Base-by-base conservation (phyloP, 352 stramenopile genomes). In the Globisporangium takayamanum region DNA sequence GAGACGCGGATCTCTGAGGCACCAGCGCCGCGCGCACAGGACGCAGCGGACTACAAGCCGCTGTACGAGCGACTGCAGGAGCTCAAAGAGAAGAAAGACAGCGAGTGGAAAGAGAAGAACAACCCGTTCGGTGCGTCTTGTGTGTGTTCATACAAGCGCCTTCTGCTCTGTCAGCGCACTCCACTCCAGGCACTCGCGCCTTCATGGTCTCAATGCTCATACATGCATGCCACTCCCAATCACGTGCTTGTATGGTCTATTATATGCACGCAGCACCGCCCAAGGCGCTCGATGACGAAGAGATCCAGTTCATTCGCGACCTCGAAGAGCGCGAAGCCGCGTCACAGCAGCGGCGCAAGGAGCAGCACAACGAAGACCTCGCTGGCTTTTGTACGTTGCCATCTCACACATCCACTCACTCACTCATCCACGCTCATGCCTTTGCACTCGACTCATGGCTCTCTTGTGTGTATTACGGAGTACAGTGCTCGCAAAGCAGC, bases 41-140 rank as follows among this genome's bases (percentile, higher is more conserved):
- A 87, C 37, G 63, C 64, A 1, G 57, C 59, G 15, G 72, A 74
- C 44, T 92, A 88, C 64, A 84, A 84, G 36, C 83, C 85, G 26
- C 67, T 95, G 37, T 93, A 89, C 53, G 85, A 95, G 42, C 83
- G 84, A 2, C 69, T 95, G 14, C 79, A 93, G 62, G 83, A 93
- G 51, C 76, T 77, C 45, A 81, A 78, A 25, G 79, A 92, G 30
- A 58, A 87, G 56, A 91, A 92, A 25, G 83, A 95, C 48, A 81
- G 75, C 36, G 85, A 93, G n/a, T 95, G 85, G 85, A 91, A 91
- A 61, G 79, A 92, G 60, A 93, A 95, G 67, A 84, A 95, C 64
- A 95, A 95, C 49, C 83, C 85, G 20, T 95, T 93, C 58, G 85
- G 85, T 93, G 50, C 18, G 66, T 62, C 15, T 1, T 36, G 42